Evolutionary conservation across 2,329 filamentous ascomycete species (phyloP), one percentile per base, ranked within the genome.

Genomic region (Boeremia exigua): DNA sequence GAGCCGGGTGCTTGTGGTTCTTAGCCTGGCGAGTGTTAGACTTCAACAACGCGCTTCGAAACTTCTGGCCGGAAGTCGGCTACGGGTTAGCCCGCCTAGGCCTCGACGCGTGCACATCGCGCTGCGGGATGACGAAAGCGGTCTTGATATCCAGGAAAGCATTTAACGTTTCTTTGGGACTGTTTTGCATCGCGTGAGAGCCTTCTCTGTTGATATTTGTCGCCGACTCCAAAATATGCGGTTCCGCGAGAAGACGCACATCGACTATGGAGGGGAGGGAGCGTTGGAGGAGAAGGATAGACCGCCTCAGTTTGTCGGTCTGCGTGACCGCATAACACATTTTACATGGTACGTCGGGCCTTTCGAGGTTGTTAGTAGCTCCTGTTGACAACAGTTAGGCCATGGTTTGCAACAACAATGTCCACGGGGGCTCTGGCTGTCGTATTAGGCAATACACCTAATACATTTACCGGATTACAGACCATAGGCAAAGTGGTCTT

Each of bases 381-480:
- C 11, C 6, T 10, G 8, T 38, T 36, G 19, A 37, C 23, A 4
- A 19, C 1, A 6, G 12, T 36, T 29, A 67, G 64, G 66, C 55
- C 65, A 53, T 69, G 88, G 88, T 93, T 88, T 74, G 89, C 88
- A 1, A 78, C 86, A 29, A 87, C 88, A 2, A 92, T 92, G 89
- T 89, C 86, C 43, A 90, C 88, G 0, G 89, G 89, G 30, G 88
- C 88, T 0, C 74, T 92, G 1, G 84, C 88, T 0, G 74, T 88
- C 2, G 80, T 92, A 14, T 80, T 92, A 39, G 81, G 82, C 2
- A 85, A 86, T 46, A 79, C 80, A 15, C 89, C 89, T 6, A 70
- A 72, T 8, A 84, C 86, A 64, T 93, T 93, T 70, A 68, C 77
- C 0, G 88, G 88, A 0, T 77, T 91, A 1, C 71, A 75, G 4